Evolutionary conservation across 129 eudicot species (phyloP), one percentile per base, ranked within the genome.

Genomic region (Kitagawia praeruptora): DNA sequence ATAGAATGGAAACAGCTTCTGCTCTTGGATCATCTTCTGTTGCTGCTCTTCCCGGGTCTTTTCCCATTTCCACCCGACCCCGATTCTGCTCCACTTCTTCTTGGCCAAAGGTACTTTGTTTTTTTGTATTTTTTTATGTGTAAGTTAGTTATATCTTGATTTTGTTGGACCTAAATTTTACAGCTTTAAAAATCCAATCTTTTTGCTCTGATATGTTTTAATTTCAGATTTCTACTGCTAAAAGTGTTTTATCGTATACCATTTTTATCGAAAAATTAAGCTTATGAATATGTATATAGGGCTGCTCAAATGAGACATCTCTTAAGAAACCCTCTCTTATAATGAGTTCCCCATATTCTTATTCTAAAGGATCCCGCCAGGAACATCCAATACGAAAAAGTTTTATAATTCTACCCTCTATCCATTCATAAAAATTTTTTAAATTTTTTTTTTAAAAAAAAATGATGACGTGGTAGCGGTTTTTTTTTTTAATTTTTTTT

Each of bases 1-100:
- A 12, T 11, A 56, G 19, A 75, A 92, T 92, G 97, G 96, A 87
- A 84, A 75, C 96, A 66, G 89, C 89, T 0, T 84, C 89, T 77
- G 85, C 82, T 82, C 83, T 92, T 70, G 90, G 93, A 49, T 84
- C 97, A 49, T 84, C 97, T 54, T 86, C 88, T 75, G 80, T 86
- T 56, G 76, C 81, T 66, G 80, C 41, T 81, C 85, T 76, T 66
- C 78, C 80, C 8, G 70, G 40, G 0, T 34, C 37, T 34, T 18
- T 74, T 46, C 80, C 71, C 37, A 23, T 42, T 41, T 75, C 82
- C 3, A 67, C 48, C 37, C 70, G 82, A 31, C 80, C 81, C 21
- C 84, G 82, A 23, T 54, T 86, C 14, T 84, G 87, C 44, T 69
- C 77, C 56, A 76, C 84, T 78, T 83, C 84, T 77, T 80, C 84